Percentiles rank a stretch among this genome's conserved stretches.
These are phyloP conservation scores for Paraurostyla sp. DNA, from an alignment of 73 alveolate genomes.

Conservation along the genomic window DNA sequence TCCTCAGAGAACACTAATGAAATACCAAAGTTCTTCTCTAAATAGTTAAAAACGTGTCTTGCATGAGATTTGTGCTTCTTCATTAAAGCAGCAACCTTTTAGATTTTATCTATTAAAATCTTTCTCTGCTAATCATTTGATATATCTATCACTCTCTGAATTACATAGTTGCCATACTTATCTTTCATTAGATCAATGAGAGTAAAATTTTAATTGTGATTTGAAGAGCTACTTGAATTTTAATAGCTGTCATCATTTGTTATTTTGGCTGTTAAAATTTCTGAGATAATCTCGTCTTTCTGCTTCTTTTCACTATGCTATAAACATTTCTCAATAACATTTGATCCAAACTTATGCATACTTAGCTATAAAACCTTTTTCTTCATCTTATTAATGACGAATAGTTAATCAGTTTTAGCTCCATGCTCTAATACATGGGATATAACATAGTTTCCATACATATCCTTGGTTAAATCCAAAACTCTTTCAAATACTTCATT, in stretches of 20 bases:
- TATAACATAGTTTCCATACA: slow-evolving; percentile 90
- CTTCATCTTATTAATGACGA: slow-evolving; percentile 77
- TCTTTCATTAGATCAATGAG: slow-evolving; percentile 74
- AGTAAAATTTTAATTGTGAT: not conserved
- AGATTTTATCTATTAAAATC: slow-evolving; percentile 69
- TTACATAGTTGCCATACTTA: slow-evolving; percentile 83
- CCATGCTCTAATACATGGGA: slow-evolving; percentile 95
- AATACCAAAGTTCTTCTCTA: slow-evolving; percentile 55
- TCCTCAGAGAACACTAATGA: slow-evolving; percentile 18
- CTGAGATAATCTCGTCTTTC: slow-evolving; percentile 64
- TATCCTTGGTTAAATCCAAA: slow-evolving; percentile 50
- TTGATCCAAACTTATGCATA: slow-evolving; percentile 80
- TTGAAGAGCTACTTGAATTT: not conserved
- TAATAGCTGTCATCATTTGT: slow-evolving; percentile 31
- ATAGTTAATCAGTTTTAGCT: slow-evolving; percentile 73
- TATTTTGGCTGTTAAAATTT: slow-evolving; percentile 63
- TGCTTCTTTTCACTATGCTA: slow-evolving; percentile 50
- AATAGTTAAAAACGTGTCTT: slow-evolving; percentile 69
- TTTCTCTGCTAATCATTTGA: slow-evolving; percentile 75
- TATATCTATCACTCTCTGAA: slow-evolving; percentile 76
- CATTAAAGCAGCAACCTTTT: slow-evolving; percentile 48
- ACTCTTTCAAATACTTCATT: slow-evolving; percentile 54
- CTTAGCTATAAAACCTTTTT: slow-evolving; percentile 68
- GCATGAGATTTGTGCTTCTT: slow-evolving; percentile 63
- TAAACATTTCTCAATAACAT: slow-evolving; percentile 85